Evolutionary conservation across 129 eudicot species (phyloP).

Genomic region (Flaveria ramosissima): DNA sequence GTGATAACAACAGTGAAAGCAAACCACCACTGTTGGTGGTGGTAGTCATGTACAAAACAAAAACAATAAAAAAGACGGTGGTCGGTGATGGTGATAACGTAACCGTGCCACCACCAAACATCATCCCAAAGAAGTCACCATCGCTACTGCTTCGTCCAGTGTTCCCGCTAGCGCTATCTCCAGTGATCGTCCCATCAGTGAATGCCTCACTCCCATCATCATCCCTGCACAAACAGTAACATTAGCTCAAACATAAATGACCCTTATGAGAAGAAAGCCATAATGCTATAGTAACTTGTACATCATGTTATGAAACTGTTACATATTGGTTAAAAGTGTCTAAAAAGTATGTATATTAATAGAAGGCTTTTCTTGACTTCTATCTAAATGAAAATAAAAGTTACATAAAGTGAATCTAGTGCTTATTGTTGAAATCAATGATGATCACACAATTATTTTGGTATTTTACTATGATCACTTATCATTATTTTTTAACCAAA

Average conservation of each 20-base stretch:
- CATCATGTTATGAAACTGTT: constrained; percentile 11
- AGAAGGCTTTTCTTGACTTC: constrained; percentile 1
- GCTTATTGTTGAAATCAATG: constrained; percentile 37
- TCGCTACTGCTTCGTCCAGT: constrained; percentile 31
- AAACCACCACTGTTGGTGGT: constrained; percentile 43
- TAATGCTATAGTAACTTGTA: constrained; percentile 18
- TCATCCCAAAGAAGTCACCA: constrained; percentile 61
- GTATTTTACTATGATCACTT: constrained; percentile 2
- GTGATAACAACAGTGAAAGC: constrained; percentile 30
- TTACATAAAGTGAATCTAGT: constrained; percentile 27
- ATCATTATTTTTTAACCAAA: neutral
- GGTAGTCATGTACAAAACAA: constrained; percentile 42
- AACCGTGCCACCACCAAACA: constrained; percentile 51
- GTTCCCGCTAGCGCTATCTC: constrained; percentile 44
- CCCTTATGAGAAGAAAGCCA: neutral
- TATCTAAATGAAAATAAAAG: constrained; percentile 3
- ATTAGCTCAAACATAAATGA: constrained; percentile 15
- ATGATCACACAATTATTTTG: constrained; percentile 34
- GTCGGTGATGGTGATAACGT: constrained; percentile 33
- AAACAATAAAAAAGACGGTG: constrained; percentile 34
- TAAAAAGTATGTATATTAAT: constrained; percentile 21
- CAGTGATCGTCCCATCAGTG: constrained; percentile 51
- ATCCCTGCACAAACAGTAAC: constrained; percentile 43
- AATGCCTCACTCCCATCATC: constrained; percentile 37
- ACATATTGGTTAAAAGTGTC: constrained; percentile 18